phyloP scores from a whole-genome alignment of 192 early-diverging fungal species.

The Backusella tuberculispora region DNA sequence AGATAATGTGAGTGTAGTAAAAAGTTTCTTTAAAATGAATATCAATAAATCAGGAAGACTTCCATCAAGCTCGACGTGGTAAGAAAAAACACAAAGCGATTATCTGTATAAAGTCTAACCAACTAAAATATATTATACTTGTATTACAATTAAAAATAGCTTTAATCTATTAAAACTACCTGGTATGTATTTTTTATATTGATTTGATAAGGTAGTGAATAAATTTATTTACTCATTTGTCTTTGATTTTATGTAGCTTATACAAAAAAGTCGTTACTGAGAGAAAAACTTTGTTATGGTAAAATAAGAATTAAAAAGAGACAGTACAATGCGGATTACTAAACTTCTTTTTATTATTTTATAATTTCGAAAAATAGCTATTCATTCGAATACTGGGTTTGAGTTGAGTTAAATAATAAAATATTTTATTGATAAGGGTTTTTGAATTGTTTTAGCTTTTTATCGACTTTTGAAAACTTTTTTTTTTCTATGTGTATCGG shows the following conservation, averaged over 20 bases:
- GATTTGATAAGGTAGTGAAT: constrained; percentile 5
- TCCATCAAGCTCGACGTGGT: constrained; percentile 59
- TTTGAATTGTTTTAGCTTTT: no score
- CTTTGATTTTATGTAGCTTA: constrained; percentile 44
- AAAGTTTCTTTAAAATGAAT: constrained; percentile 64
- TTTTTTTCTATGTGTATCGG: no score
- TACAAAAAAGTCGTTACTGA: constrained; percentile 47
- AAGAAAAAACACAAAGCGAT: constrained; percentile 4
- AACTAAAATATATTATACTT: background rate
- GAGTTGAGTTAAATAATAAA: constrained; percentile 57
- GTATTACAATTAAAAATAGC: background rate
- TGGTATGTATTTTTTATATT: constrained; percentile 37
- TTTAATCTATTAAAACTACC: constrained; percentile 70
- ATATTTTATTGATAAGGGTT: background rate
- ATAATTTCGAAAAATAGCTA: constrained; percentile 40
- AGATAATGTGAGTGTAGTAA: constrained; percentile 45
- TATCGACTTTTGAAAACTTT: no score
- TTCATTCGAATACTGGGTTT: constrained; percentile 73
- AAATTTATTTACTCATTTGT: constrained; percentile 33
- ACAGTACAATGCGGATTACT: background rate
- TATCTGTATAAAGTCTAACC: background rate
- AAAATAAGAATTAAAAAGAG: constrained; percentile 1
- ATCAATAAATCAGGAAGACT: constrained; percentile 61
- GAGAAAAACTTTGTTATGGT: constrained; percentile 69
- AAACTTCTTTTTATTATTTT: background rate